Evolutionary conservation across 2,329 filamentous ascomycete genomes (phyloP).

Genomic region (Sporothrix variecibatus): DNA sequence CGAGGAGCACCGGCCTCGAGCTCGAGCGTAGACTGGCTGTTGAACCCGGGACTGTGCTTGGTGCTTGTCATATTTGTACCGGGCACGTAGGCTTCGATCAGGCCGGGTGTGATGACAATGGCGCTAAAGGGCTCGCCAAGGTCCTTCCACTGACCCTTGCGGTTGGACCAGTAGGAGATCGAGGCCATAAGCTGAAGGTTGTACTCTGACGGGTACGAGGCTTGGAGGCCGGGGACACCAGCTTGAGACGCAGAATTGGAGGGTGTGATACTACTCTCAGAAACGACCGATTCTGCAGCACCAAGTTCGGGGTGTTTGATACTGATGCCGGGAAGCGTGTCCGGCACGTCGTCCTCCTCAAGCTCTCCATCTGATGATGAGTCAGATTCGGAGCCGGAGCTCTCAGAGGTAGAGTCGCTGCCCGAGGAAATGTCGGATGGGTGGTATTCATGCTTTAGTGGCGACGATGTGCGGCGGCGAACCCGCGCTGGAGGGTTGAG

Average conservation of each 20-base stretch:
- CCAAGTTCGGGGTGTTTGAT: conserved; percentile 47
- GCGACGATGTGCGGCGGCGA: conserved; percentile 81
- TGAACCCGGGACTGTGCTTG: conserved; percentile 18
- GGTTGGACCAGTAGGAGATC: conserved; percentile 65
- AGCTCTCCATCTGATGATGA: conserved; percentile 56
- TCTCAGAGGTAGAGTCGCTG: conserved; percentile 62
- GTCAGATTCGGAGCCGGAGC: conserved; percentile 55
- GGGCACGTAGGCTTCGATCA: conserved; percentile 51
- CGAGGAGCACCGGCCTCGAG: conserved; percentile 40
- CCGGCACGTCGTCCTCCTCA: conserved; percentile 61
- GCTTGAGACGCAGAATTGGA: conserved; percentile 82
- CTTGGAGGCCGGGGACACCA: conserved; percentile 57
- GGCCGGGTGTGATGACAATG: conserved; percentile 58
- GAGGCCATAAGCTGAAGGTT: conserved; percentile 53
- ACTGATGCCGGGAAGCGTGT: conserved; percentile 60
- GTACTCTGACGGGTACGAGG: conserved; percentile 47
- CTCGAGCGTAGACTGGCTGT: conserved; percentile 35
- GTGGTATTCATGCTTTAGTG: conserved; percentile 94
- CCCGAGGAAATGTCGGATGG: conserved; percentile 70
- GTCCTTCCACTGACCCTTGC: conserved; percentile 61
- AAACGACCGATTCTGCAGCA: conserved; percentile 45
- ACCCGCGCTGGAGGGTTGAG: conserved; percentile 47
- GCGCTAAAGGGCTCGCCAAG: conserved; percentile 54
- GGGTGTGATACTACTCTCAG: conserved; percentile 67
- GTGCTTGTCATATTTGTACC: background rate